phyloP scores from a whole-genome alignment of 2,329 filamentous ascomycete genomes.

The Scedosporium aurantiacum region DNA sequence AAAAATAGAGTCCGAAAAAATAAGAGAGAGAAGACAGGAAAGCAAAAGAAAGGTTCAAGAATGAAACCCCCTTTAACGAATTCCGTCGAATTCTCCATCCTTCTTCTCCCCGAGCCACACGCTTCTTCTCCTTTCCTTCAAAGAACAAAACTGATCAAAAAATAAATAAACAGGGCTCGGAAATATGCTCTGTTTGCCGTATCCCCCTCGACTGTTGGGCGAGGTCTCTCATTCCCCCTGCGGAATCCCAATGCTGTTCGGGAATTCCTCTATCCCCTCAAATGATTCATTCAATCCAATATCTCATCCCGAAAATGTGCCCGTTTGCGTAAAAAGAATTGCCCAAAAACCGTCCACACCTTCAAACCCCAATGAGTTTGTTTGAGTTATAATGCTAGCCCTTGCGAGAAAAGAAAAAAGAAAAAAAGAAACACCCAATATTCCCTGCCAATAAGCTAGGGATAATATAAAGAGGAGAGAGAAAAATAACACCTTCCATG shows the following conservation, averaged over 20 bases:
- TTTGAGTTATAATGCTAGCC: not conserved
- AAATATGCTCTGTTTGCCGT: not conserved
- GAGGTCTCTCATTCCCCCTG: not conserved
- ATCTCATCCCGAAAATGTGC: no score
- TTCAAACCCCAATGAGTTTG: no score
- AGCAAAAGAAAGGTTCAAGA: not conserved
- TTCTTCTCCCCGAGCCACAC: not conserved
- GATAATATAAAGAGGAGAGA: not conserved
- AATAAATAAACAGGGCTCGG: not conserved
- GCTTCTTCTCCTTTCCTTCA: not conserved
- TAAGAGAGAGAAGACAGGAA: not conserved
- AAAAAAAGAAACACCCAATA: not conserved
- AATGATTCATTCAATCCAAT: not conserved
- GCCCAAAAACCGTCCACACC: no score
- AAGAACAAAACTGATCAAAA: not conserved
- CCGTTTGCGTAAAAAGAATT: no score
- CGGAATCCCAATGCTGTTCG: not conserved
- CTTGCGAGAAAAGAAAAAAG: not conserved
- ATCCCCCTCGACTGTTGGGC: not conserved
- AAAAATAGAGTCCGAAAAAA: not conserved
- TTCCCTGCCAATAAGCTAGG: not conserved
- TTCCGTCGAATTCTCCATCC: not conserved
- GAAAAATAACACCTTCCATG: conserved; percentile 7
- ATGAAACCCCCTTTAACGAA: not conserved
- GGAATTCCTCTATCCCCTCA: not conserved